Evolutionary conservation across 441 rosid genomes (phyloP), one percentile per base, ranked within the genome.

Genomic region (Lepidium campestre): DNA sequence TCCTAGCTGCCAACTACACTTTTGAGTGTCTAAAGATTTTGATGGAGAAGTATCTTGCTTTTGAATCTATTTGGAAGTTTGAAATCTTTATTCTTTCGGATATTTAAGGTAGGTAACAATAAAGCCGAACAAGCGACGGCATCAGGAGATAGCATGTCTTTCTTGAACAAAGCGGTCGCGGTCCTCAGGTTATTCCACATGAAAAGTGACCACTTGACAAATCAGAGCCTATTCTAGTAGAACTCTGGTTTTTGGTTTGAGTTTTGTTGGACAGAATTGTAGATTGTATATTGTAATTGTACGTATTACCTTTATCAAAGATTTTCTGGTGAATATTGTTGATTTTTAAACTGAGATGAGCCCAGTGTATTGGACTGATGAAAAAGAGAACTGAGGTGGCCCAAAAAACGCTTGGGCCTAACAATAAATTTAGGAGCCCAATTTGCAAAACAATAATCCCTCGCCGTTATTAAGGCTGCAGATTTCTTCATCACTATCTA

Each of bases 1-100:
- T 15, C 56, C 29, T 29, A 45, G 78, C 66, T 15, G 12, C 67
- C 65, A 73, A 70, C 75, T 63, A 78, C 73, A 76, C 3, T 48
- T 57, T 25, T 36, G 23, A 23, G 31, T 32, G 31, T 32, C 14
- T 55, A 1, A 25, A 11, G 13, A 5, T 29, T 39, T 52, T n/a
- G 10, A 59, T 34, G 34, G n/a, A 45, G n/a, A 48, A 17, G 3
- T 17, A 10, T 45, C 10, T 29, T 67, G 56, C 36, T 10, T 20
- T 39, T 2, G n/a, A n/a, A n/a, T n/a, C 6, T 23, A 9, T 58
- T 14, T 41, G 20, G 12, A 27, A 42, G 50, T 58, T 15, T 58
- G 14, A 15, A 10, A 25, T 57, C 2, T 23, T 57, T n/a, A 22
- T 22, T 27, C 63, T 39, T n/a, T 40, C 10, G 15, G 8, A 41